These are phyloP conservation scores for Tothia fuscella DNA, from an alignment of 2,329 filamentous ascomycete species.

Conservation along the genomic window DNA sequence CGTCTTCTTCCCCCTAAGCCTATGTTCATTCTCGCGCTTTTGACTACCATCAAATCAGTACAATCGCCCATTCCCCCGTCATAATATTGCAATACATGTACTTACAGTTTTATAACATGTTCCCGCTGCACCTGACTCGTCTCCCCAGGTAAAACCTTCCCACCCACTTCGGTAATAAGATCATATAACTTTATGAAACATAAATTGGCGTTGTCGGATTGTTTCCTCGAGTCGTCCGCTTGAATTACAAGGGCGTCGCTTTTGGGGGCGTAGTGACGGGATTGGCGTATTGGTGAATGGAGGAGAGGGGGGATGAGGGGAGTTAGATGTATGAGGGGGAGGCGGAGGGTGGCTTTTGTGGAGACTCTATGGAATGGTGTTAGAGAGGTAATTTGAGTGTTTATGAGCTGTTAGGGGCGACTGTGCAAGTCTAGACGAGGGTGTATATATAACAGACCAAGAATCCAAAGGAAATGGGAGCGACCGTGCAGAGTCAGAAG, in stretches of 20 bases:
- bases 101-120: slow-evolving; percentile 43
- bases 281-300: slow-evolving; percentile 38
- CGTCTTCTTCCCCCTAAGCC: slow-evolving; percentile 46
- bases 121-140: slow-evolving; percentile 44
- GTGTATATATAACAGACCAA: no score
- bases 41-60: slow-evolving; percentile 28
- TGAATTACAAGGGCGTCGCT: slow-evolving; percentile 47
- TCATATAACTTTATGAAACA: slow-evolving; percentile 48
- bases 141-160: slow-evolving; percentile 44
- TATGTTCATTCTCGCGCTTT: slow-evolving; percentile 44
- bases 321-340: slow-evolving; percentile 41
- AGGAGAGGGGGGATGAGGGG: slow-evolving; percentile 42
- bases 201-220: slow-evolving; percentile 45
- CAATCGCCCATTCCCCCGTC: not conserved
- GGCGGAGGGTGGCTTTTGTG: slow-evolving; percentile 52
- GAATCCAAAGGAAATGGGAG: no score
- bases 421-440: no score
- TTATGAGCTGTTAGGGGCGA: no score
- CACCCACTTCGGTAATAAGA: slow-evolving; percentile 40
- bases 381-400: no score
- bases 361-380: slow-evolving; percentile 40
- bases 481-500: no score
- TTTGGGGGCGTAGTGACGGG: slow-evolving; percentile 43
- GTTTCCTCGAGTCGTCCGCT: slow-evolving; percentile 51
- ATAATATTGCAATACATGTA: not conserved